A percentile compares a stretch with the other conserved stretches of the same genome.
Conservation (phyloP, 768 basidiomycete species). For the Amanita phalloides region DNA sequence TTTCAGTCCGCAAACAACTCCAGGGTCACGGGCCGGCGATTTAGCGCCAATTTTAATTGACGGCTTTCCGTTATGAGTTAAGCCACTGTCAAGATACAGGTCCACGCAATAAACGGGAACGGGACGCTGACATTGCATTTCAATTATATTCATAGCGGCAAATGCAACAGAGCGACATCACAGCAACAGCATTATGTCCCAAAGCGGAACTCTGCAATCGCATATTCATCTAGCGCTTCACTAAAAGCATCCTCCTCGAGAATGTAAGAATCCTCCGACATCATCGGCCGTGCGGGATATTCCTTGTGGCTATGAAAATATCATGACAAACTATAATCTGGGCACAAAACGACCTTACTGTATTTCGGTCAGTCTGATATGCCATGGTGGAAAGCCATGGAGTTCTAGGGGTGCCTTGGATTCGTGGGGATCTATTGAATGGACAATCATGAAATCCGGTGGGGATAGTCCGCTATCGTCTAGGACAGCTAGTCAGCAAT, state of each 20-base stretch:
- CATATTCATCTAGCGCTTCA: constrained; percentile 63
- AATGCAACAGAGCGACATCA: not conserved
- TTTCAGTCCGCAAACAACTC: not conserved
- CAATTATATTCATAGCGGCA: not conserved
- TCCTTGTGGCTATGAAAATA: not conserved
- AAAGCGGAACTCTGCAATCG: constrained; percentile 65
- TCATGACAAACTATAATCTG: not conserved
- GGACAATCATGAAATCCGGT: constrained; percentile 73
- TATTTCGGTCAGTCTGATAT: constrained; percentile 72
- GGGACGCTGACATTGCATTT: not conserved
- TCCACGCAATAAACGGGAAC: not conserved
- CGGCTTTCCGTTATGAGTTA: not conserved
- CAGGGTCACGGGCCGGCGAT: not conserved
- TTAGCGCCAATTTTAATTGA: not conserved
- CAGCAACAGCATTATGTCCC: constrained; percentile 41
- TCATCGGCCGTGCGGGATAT: not conserved
- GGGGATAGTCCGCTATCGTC: constrained; percentile 45
- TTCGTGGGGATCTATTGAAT: constrained; percentile 34
- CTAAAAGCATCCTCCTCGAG: constrained; percentile 52
- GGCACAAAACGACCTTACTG: constrained; percentile 37
- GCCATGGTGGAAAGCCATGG: constrained; percentile 78
- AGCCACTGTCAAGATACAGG: not conserved
- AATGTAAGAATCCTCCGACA: not conserved
- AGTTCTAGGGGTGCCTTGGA: constrained; percentile 46
- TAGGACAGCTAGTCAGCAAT: constrained; percentile 14